These are phyloP conservation scores for Ramalina intermedia DNA, from an alignment of 495 filamentous ascomycete genomes.

Conservation along the genomic window DNA sequence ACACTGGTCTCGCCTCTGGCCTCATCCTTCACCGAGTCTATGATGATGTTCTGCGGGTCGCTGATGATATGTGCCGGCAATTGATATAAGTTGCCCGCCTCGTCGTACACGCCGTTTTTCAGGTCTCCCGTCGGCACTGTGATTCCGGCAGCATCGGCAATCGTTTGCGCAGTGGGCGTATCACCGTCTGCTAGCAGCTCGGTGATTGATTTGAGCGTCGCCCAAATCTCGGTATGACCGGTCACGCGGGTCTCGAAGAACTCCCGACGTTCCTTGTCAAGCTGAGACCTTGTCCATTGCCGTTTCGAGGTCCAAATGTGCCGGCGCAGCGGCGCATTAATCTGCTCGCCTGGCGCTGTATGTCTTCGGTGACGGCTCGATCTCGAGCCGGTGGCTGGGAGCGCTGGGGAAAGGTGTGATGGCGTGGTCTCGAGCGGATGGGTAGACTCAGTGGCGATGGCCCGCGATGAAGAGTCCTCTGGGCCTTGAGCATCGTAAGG, in stretches of 20 bases:
- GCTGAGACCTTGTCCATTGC: conserved; percentile 37
- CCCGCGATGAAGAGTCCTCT: conserved; percentile 15
- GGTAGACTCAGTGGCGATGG: conserved; percentile 8
- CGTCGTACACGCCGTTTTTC: conserved; percentile 64
- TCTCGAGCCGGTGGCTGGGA: conserved; percentile 4
- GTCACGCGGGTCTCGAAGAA: conserved; percentile 79
- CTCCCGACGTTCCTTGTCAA: conserved; percentile 39
- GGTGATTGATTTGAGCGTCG: conserved; percentile 48
- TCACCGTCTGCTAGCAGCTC: conserved; percentile 46
- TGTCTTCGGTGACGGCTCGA: conserved; percentile 8
- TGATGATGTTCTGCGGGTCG: conserved; percentile 56
- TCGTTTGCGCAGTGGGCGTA: conserved; percentile 61
- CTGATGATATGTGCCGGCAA: conserved; percentile 62
- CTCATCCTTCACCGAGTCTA: conserved; percentile 17
- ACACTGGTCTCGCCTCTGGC: conserved; percentile 17
- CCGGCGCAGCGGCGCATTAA: conserved; percentile 34
- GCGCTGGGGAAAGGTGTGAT: conserved; percentile 7
- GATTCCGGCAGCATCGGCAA: conserved; percentile 60
- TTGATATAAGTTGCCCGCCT: conserved; percentile 58
- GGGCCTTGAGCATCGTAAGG: conserved; percentile 10
- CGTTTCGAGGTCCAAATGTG: conserved; percentile 38
- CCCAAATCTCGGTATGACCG: conserved; percentile 65
- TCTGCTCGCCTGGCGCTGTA: conserved; percentile 28
- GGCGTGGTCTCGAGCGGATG: conserved; percentile 7
- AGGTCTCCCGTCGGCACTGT: conserved; percentile 65